Conservation (phyloP, 2,329 filamentous ascomycete species). For the Claviceps sp. region DNA sequence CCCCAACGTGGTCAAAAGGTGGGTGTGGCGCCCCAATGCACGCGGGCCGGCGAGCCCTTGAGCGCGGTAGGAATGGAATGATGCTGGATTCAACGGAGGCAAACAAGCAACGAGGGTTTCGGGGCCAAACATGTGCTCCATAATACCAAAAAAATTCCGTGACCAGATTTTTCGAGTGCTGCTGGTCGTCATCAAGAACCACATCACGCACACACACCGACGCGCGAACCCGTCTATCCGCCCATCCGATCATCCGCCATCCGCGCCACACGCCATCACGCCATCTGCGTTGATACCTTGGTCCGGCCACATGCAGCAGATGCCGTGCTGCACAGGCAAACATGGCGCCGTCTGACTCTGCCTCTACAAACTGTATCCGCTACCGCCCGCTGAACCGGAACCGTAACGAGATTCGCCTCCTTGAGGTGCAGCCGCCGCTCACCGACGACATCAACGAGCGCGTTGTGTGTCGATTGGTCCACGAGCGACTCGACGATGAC, state of each 20-base stretch:
- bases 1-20: neutral
- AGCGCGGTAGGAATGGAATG: neutral
- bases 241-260: too few relatives aligned
- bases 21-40: neutral
- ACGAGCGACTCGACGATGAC: constrained; percentile 13
- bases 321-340: neutral
- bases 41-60: neutral
- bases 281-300: neutral
- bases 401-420: constrained; percentile 18
- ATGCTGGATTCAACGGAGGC: neutral
- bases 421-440: constrained; percentile 18
- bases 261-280: too few relatives aligned
- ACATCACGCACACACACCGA: neutral
- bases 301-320: neutral
- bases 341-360: neutral
- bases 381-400: constrained; percentile 11
- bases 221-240: too few relatives aligned
- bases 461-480: constrained; percentile 21
- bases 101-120: neutral
- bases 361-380: constrained; percentile 5
- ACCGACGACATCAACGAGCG: constrained; percentile 14
- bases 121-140: neutral
- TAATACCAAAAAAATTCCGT: neutral
- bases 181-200: neutral
- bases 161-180: neutral